Conservation (phyloP, 2,329 filamentous ascomycete species). For the Ustulina deusta region DNA sequence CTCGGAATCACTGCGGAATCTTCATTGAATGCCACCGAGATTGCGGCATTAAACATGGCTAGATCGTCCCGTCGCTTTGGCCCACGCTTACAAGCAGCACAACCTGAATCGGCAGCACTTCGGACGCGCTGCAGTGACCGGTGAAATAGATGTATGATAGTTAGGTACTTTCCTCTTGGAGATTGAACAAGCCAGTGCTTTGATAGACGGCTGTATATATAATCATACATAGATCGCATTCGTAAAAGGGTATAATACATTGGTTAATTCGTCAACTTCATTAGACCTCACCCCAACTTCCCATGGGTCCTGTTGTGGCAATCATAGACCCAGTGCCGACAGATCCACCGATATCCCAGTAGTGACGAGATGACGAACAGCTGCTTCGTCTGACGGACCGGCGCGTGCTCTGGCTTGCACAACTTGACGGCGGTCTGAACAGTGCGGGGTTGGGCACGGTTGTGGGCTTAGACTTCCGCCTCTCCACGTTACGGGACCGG, state of each 20-base stretch:
- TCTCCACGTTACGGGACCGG: conserved; percentile 65
- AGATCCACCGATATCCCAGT: conserved; percentile 90
- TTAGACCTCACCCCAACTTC: conserved; percentile 80
- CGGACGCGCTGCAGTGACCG: conserved; percentile 20
- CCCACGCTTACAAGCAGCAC: not conserved
- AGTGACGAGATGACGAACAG: conserved; percentile 79
- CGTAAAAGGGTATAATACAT: conserved; percentile 22
- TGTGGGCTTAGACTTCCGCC: conserved; percentile 68
- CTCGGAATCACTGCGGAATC: conserved; percentile 40
- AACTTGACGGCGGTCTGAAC: conserved; percentile 72
- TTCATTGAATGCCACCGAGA: conserved; percentile 35
- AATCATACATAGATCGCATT: conserved; percentile 38
- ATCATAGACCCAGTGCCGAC: conserved; percentile 80
- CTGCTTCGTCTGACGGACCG: conserved; percentile 75
- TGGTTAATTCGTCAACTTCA: conserved; percentile 49
- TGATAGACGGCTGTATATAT: conserved; percentile 30
- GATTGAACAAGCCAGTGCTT: conserved; percentile 17
- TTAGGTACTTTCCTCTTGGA: conserved; percentile 22
- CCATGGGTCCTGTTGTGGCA: conserved; percentile 74
- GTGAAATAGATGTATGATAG: conserved; percentile 23
- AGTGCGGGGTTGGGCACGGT: conserved; percentile 62
- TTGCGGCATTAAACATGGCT: conserved; percentile 5
- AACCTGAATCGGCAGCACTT: conserved; percentile 29
- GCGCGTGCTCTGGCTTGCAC: conserved; percentile 88
- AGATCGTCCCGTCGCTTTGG: not conserved